Evolutionary conservation across 2,329 filamentous ascomycete species (phyloP), one percentile per base, ranked within the genome.

Genomic region (Aspergillus pseudonomiae): DNA sequence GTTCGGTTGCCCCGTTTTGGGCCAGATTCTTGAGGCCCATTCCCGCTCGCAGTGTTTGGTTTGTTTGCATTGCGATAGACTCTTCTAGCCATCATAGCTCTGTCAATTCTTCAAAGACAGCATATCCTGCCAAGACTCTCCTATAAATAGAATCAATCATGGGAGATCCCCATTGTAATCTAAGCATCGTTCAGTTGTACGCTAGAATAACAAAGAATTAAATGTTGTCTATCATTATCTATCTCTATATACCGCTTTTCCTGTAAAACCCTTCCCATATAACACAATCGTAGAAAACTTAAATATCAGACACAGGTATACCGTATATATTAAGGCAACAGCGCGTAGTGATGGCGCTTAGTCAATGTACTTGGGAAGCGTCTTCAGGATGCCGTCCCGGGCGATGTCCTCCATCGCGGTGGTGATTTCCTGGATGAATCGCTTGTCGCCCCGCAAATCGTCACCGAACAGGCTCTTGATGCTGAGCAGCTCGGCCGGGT

Each of bases 381-480:
- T 84, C 60, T 80, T 81, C 75, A 84, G 70, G 36, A 84, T 77
- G 32, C 83, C 83, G 53, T 85, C 82, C 68, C 77, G 73, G 61
- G 74, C 68, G 62, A 85, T 82, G 39, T 78, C 76, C 69, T 82
- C 77, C 78, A 85, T 79, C 1, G 82, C 82, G n/a, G 66, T 78
- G 59, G 80, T 77, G 24, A 85, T 72, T 72, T 83, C 79, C 54
- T 78, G 63, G 52, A 85, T 57, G 72, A 85, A 85, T 41, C 80
- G 72, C 76, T 83, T 67, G 71, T 85, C 82, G 52, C 55, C 60
- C 63, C 83, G 81, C 73, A 85, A 69, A 57, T 85, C 82, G 59
- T 85, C 82, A 71, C 83, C 83, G 57, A 85, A 85, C 2, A 85
- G 75, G 61, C 67, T 79, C 68, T 77, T 79, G 68, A 84, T 75